These are phyloP conservation scores for Fusarium miscanthi DNA, from an alignment of 2,329 filamentous ascomycete genomes.

Conservation along the genomic window DNA sequence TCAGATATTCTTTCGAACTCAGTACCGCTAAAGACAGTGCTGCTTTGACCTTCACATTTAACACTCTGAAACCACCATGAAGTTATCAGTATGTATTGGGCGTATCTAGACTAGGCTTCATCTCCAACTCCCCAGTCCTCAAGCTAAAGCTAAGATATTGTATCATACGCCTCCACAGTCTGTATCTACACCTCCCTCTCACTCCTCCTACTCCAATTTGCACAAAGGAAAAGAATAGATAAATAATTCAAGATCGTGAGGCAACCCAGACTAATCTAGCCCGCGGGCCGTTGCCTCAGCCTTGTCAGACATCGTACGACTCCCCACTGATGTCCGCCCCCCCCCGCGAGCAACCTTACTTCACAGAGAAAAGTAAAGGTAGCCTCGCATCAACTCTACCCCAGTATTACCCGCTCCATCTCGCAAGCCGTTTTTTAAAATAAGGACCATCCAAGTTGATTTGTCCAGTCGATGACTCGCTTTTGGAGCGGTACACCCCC, in stretches of 20 bases:
- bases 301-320: constrained; percentile 46
- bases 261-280: constrained; percentile 30
- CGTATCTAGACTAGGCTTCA: constrained; percentile 19
- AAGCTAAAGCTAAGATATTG: constrained; percentile 21
- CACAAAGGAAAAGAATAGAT: constrained; percentile 44
- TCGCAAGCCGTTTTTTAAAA: constrained; percentile 24
- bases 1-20: too few species aligned
- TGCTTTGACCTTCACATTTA: not conserved
- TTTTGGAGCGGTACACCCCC: constrained; percentile 37
- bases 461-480: constrained; percentile 37
- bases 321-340: constrained; percentile 42
- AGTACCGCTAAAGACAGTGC: not conserved
- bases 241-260: constrained; percentile 23
- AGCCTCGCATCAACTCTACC: constrained; percentile 44
- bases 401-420: constrained; percentile 46
- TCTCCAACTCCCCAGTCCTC: constrained; percentile 26
- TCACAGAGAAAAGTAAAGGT: constrained; percentile 37
- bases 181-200: constrained; percentile 37
- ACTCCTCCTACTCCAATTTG: constrained; percentile 21
- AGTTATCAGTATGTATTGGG: constrained; percentile 33
- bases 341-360: constrained; percentile 38
- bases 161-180: constrained; percentile 35
- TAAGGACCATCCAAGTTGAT: constrained; percentile 25
- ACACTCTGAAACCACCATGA: not conserved
- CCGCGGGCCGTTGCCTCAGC: constrained; percentile 42